phyloP scores from a whole-genome alignment of 2,329 filamentous ascomycete species.

The Diaporthe vexans region DNA sequence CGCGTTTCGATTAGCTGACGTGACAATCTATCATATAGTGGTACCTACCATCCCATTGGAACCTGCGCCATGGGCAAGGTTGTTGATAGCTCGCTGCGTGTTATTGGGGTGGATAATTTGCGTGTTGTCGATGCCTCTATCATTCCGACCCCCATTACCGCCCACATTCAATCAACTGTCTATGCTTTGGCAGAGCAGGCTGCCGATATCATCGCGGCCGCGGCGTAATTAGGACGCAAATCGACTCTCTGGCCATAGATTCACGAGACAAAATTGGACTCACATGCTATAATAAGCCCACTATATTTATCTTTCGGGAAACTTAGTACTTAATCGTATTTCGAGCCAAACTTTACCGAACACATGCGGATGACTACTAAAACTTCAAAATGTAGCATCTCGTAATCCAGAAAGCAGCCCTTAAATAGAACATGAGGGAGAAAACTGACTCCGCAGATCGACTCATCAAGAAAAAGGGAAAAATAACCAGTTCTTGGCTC shows the following conservation, averaged over 20 bases:
- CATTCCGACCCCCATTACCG: constrained; percentile 49
- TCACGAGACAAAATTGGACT: background rate
- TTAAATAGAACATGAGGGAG: background rate
- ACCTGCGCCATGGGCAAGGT: constrained; percentile 45
- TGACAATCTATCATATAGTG: background rate
- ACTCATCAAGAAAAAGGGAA: background rate
- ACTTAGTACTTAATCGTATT: background rate
- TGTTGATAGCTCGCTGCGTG: constrained; percentile 46
- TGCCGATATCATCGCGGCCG: constrained; percentile 47
- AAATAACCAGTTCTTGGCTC: too few relatives aligned
- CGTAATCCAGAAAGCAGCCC: background rate
- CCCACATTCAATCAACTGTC: constrained; percentile 50
- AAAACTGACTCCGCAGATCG: background rate
- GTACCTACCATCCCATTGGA: constrained; percentile 21
- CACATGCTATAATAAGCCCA: too few relatives aligned
- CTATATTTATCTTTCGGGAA: too few relatives aligned
- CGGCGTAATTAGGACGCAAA: background rate
- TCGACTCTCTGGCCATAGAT: background rate
- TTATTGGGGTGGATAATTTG: constrained; percentile 42
- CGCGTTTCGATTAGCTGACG: background rate
- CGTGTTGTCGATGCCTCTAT: constrained; percentile 53
- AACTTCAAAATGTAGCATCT: too few relatives aligned
- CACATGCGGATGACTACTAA: too few relatives aligned
- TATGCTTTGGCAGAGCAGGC: constrained; percentile 55
- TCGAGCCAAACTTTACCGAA: too few relatives aligned